Base-by-base conservation (phyloP, 2,329 filamentous ascomycete species). In the Fusarium buharicum region DNA sequence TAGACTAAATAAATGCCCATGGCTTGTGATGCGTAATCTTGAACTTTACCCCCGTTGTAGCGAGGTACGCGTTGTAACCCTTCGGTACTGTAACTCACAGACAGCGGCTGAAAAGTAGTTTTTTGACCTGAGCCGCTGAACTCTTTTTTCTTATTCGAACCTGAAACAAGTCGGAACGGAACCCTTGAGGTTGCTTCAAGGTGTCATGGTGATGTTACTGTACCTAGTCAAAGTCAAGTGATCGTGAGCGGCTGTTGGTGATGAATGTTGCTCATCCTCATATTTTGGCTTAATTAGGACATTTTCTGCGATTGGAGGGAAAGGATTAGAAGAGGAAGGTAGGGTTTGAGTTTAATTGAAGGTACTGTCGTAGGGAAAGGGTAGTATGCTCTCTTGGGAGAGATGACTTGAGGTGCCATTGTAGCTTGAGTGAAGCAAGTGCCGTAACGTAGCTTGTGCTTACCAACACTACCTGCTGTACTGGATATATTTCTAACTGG, bases 51-150 rank as follows among this genome's bases (percentile, higher is more conserved):
- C 16, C n/a, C 39, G 34, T 33, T 39, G 27, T 20, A 30, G 12
- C 10, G 22, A 22, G 20, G 20, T 30, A 24, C 24, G 27, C 47
- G 51, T 38, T 44, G 51, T 55, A 55, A 38, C 47, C 46, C 37
- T 41, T 36, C 13, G 10, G 24, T 33, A n/a, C n/a, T n/a, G n/a
- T n/a, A 34, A 16, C 8, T 39, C 14, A 17, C 10, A 48, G 34
- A 34, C 18, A 43, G 51, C 24, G 37, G 51, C 47, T 38, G 45
- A 28, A 28, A 39, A 22, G 22, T 30, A 4, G 27, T 18, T 16
- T 9, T 55, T 55, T 13, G 38, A 27, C 22, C 10, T 43, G 38
- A 55, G 51, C 37, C 31, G 40, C 31, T 44, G 24, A 55, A 55
- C 46, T 55, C 22, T 55, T 27, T 17, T 14, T 22, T 55, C 22